Evolutionary conservation across 2,329 filamentous ascomycete genomes (phyloP).

Genomic region (Cercospora brassicicola): DNA sequence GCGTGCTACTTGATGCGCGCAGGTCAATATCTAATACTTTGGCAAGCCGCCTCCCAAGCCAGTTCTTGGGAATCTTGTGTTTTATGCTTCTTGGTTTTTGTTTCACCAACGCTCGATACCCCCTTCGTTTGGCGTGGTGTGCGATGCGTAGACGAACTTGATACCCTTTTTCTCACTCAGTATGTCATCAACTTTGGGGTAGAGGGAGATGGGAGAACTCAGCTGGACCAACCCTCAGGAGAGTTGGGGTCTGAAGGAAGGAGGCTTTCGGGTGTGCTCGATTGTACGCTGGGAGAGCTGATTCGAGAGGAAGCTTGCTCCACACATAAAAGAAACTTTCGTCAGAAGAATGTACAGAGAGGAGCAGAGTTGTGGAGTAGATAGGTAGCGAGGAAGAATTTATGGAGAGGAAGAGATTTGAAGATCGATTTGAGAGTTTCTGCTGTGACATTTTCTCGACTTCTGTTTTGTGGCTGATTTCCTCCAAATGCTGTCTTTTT

Average conservation of each 20-base stretch:
- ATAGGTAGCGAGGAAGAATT: background rate
- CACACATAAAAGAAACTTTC: background rate
- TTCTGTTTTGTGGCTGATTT: background rate
- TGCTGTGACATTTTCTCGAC: background rate
- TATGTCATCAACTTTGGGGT: background rate
- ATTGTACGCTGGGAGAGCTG: background rate
- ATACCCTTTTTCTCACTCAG: constrained; percentile 7
- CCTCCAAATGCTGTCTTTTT: background rate
- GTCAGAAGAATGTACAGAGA: background rate
- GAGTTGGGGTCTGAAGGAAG: background rate
- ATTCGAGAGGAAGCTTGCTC: background rate
- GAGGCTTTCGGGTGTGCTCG: background rate
- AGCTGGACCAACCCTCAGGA: constrained; percentile 2
- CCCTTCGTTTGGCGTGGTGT: constrained; percentile 14
- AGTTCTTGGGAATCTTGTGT: background rate
- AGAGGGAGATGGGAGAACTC: background rate
- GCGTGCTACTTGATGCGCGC: background rate
- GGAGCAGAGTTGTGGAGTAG: background rate
- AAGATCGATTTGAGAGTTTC: background rate
- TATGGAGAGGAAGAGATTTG: background rate
- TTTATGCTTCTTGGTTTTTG: constrained; percentile 3
- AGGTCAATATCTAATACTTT: background rate
- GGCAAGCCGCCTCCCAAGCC: background rate
- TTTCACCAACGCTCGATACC: constrained; percentile 13
- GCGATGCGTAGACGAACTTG: constrained; percentile 5